Evolutionary conservation across 129 eudicot species (phyloP).

Genomic region (Helichrysum umbraculigerum): DNA sequence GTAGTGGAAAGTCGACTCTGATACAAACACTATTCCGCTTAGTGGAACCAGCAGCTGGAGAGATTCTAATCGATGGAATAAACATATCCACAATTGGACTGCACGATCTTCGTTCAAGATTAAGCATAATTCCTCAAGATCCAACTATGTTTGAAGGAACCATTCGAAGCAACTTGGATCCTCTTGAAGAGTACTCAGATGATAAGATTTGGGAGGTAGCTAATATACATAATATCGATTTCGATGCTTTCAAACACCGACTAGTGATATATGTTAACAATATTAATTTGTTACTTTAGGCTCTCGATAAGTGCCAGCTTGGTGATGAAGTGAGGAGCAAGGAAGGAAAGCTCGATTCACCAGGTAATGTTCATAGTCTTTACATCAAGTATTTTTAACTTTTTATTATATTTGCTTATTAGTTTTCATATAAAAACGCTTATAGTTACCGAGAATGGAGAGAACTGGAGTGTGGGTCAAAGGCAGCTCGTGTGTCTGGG

Average conservation of each 20-base stretch:
- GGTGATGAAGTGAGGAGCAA: slow-evolving; percentile 84
- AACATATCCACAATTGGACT: slow-evolving; percentile 67
- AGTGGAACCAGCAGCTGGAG: slow-evolving; percentile 82
- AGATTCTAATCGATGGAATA: slow-evolving; percentile 64
- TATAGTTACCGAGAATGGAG: slow-evolving; percentile 56
- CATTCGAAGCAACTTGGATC: slow-evolving; percentile 78
- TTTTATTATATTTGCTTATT: background rate
- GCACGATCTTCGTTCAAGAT: slow-evolving; percentile 70
- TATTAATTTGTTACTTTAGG: slow-evolving; percentile 43
- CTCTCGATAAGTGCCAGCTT: slow-evolving; percentile 83
- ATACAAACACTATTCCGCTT: slow-evolving; percentile 86
- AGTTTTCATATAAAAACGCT: background rate
- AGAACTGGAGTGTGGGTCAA: slow-evolving; percentile 87
- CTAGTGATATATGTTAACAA: too few relatives aligned
- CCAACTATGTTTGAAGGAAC: slow-evolving; percentile 97
- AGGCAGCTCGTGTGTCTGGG: slow-evolving; percentile 73
- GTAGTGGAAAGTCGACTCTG: slow-evolving; percentile 92
- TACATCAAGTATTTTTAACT: background rate
- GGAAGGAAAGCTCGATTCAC: slow-evolving; percentile 64
- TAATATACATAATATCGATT: background rate
- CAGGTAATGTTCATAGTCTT: slow-evolving; percentile 41
- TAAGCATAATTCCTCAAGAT: slow-evolving; percentile 91
- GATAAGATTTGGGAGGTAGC: slow-evolving; percentile 93
- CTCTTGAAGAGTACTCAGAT: slow-evolving; percentile 88
- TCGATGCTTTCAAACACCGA: background rate